Evolutionary conservation across 169 alveolate species (phyloP).

Genomic region (Plasmodium gaboni): DNA sequence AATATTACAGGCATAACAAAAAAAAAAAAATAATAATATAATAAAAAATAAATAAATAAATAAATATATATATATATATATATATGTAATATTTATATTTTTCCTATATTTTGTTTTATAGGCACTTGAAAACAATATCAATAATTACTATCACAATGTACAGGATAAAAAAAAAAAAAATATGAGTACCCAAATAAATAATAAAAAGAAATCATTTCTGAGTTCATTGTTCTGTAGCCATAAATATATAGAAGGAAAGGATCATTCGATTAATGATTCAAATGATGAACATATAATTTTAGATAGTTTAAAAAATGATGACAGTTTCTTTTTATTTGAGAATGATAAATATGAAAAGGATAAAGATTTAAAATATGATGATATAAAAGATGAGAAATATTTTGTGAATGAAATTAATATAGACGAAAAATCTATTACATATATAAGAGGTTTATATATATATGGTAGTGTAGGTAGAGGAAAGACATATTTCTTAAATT

Average conservation of each 20-base stretch:
- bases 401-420: not conserved
- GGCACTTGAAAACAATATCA: slow-evolving; percentile 66
- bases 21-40: not conserved
- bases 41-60: not conserved
- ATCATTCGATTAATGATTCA: not conserved
- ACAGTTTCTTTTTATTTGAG: slow-evolving; percentile 41
- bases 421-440: slow-evolving; percentile 31
- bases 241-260: slow-evolving; percentile 5
- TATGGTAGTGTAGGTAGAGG: slow-evolving; percentile 89
- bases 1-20: slow-evolving; percentile 30
- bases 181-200: slow-evolving; percentile 6
- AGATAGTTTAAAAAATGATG: slow-evolving; percentile 33
- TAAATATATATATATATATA: not conserved
- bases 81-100: not conserved
- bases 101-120: not conserved
- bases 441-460: slow-evolving; percentile 77
- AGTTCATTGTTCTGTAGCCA: slow-evolving; percentile 32
- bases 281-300: not conserved
- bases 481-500: slow-evolving; percentile 85
- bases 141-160: slow-evolving; percentile 26
- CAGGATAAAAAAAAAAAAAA: too few species aligned
- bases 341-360: not conserved
- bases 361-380: slow-evolving; percentile 8
- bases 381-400: slow-evolving; percentile 26
- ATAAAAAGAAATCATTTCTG: slow-evolving; percentile 15